Evolutionary conservation across 371 early-diverging fungal genomes (phyloP), one percentile per base, ranked within the genome.

Genomic region (Entomophthora muscae): DNA sequence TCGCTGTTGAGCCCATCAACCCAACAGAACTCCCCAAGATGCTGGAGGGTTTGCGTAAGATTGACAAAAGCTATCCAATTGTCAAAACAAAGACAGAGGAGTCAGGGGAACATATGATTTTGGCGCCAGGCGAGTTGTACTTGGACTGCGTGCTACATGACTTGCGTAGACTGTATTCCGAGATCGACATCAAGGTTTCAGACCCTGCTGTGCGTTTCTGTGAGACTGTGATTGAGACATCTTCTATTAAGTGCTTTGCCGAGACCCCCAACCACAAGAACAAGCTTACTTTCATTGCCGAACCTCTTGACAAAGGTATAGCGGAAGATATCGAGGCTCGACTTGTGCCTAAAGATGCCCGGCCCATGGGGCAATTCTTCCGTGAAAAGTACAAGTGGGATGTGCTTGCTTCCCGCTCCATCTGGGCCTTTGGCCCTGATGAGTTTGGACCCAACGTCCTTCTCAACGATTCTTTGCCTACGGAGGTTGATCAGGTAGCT

Each of bases 191-290:
- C 70, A 93, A 93, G 74, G 94, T 98, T 5, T 85, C 95, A 0
- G 96, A 98, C 71, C 95, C 98, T 1, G 93, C 93, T 23, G 96
- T 95, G 10, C 76, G 84, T 64, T 96, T 97, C 74, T 85, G 93
- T 65, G 98, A 98, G 70, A 95, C 95, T 0, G 93, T 96, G 0
- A 83, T 91, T 0, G 97, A 96, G 70, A 91, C 93, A 3, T 91
- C 93, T 21, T 79, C 91, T 7, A 76, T 95, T 58, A 91, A 93
- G 70, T 95, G 95, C 70, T 94, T 88, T 76, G 95, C 94, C 5
- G 91, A 95, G 72, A 92, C 95, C 3, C 93, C 96, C n/a, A 98
- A 98, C 78, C 90, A 93, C 73, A 91, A 91, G 71, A 98, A 96
- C 81, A 89, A 92, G 64, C 67, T 98, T 65, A 93, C 95, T 1